Evolutionary conservation across 2,329 filamentous ascomycete species (phyloP).

Genomic region (Monosporascus sp.): DNA sequence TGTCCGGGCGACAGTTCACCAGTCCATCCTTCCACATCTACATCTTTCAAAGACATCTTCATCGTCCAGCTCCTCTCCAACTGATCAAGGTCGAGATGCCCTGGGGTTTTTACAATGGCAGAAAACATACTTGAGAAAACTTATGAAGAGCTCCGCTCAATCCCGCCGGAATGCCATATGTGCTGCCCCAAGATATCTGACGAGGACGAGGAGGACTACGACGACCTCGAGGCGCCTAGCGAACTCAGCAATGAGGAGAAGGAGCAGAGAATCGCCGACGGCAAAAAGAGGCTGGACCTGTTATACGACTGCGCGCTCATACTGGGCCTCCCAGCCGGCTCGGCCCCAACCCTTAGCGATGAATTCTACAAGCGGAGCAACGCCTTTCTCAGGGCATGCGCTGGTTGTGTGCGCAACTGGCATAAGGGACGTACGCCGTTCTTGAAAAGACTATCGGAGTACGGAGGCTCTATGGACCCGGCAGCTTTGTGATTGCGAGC

Average conservation of each 20-base stretch:
- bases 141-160: constrained; percentile 8
- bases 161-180: constrained; percentile 53
- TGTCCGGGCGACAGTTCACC: too few species aligned
- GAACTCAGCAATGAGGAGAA: constrained; percentile 47
- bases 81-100: background rate
- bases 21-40: background rate
- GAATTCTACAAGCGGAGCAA: constrained; percentile 56
- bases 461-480: constrained; percentile 20
- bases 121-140: background rate
- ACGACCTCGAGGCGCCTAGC: constrained; percentile 44
- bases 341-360: constrained; percentile 53
- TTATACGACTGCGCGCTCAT: constrained; percentile 65
- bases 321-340: constrained; percentile 59
- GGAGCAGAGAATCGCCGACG: constrained; percentile 47
- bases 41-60: background rate
- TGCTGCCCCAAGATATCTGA: constrained; percentile 62
- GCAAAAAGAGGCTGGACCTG: constrained; percentile 50
- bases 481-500: background rate
- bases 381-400: constrained; percentile 56
- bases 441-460: constrained; percentile 58
- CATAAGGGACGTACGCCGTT: constrained; percentile 63
- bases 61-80: background rate
- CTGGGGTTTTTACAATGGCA: background rate
- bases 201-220: constrained; percentile 61
- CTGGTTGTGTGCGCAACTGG: constrained; percentile 68